Conservation (phyloP, 192 early-diverging fungal genomes). For the Endogone sp. region DNA sequence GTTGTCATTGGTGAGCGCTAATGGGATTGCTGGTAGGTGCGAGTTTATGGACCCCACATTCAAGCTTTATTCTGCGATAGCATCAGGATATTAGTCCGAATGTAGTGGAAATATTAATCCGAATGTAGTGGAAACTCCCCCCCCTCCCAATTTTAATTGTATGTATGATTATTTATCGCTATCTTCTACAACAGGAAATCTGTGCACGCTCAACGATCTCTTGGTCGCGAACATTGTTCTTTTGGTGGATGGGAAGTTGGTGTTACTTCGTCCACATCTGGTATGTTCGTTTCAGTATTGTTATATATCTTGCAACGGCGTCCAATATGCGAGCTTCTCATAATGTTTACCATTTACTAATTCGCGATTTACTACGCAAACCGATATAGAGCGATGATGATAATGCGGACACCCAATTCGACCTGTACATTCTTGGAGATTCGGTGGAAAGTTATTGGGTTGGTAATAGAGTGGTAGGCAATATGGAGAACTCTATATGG, state of each 20-base stretch:
- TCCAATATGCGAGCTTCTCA: too few species aligned
- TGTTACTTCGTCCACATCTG: constrained; percentile 56
- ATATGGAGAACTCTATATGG: constrained; percentile 66
- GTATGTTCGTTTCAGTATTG: not conserved
- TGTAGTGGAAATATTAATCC: not conserved
- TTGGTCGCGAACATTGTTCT: constrained; percentile 58
- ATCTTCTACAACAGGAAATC: constrained; percentile 18
- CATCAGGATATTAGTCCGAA: not conserved
- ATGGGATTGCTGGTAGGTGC: not conserved
- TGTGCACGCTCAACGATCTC: constrained; percentile 28
- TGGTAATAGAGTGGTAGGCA: constrained; percentile 46
- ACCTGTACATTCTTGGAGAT: constrained; percentile 48
- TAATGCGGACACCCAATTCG: constrained; percentile 22
- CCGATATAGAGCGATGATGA: constrained; percentile 35
- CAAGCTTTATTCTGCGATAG: too few species aligned
- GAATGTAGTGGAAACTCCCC: not conserved
- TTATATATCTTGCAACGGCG: not conserved
- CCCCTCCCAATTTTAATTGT: not conserved
- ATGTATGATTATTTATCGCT: too few species aligned
- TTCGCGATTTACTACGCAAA: constrained; percentile 13
- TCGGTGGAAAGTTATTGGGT: constrained; percentile 78
- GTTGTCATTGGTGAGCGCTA: constrained; percentile 40
- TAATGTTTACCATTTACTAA: too few species aligned
- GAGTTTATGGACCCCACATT: not conserved
- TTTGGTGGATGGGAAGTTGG: constrained; percentile 63